Percentiles rank a stretch among this genome's conserved stretches.
These are phyloP conservation scores for Boletus pseudo-olivaceus DNA, from an alignment of 768 basidiomycete species.

Conservation along the genomic window DNA sequence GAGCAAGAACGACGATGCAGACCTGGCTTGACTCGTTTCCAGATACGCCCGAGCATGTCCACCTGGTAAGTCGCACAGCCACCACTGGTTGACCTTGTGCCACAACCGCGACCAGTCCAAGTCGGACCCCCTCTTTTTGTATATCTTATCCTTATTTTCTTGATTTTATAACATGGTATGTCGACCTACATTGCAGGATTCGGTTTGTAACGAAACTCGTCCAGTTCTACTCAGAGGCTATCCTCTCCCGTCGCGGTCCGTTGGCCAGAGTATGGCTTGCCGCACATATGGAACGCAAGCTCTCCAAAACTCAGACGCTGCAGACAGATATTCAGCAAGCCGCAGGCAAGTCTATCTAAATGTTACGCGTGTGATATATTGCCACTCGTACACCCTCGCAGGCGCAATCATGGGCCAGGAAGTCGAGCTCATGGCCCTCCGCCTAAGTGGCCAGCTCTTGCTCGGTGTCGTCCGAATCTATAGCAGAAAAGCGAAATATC, in stretches of 20 bases:
- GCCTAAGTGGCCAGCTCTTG: conserved; percentile 93
- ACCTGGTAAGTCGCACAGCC: conserved; percentile 19
- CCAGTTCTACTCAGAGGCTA: conserved; percentile 91
- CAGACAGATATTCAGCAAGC: conserved; percentile 95
- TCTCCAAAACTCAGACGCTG: conserved; percentile 91
- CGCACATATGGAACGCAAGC: conserved; percentile 97
- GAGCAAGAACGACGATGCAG: background rate
- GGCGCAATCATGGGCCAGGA: conserved; percentile 95
- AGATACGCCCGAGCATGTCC: conserved; percentile 10
- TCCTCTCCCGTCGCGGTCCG: conserved; percentile 90
- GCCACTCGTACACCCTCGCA: conserved; percentile 22
- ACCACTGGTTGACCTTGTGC: conserved; percentile 19
- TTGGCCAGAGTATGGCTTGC: conserved; percentile 98
- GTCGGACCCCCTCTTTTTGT: conserved; percentile 7
- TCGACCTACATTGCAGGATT: background rate
- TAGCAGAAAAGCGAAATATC: conserved; percentile 95
- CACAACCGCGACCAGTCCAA: conserved; percentile 4
- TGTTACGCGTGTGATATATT: background rate
- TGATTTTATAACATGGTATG: conserved; percentile 25
- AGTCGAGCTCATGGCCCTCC: conserved; percentile 88
- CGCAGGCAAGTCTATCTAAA: conserved; percentile 51
- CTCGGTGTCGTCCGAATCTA: conserved; percentile 98
- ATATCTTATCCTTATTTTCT: conserved; percentile 19
- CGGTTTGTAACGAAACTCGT: background rate
- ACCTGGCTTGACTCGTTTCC: background rate